Evolutionary conservation across 306 rosid species (phyloP).

Genomic region (Abrus pulchellus): DNA sequence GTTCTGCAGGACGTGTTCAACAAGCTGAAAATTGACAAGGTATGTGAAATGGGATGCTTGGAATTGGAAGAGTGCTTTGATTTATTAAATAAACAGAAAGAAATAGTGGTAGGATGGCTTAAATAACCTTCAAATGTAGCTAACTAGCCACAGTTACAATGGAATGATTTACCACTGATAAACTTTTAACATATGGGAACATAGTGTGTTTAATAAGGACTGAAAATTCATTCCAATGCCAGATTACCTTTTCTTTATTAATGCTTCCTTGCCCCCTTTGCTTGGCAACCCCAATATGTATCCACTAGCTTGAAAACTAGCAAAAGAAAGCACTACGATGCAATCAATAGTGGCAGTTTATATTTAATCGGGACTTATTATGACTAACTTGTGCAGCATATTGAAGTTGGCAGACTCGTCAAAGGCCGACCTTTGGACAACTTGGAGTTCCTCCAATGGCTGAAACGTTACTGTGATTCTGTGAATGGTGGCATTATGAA

Average conservation of each 20-base stretch:
- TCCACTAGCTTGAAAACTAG: conserved; percentile 34
- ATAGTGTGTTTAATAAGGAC: not conserved
- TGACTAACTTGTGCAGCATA: conserved; percentile 64
- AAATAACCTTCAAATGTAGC: not conserved
- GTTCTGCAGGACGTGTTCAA: conserved; percentile 91
- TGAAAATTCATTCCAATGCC: not conserved
- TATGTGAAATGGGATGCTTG: conserved; percentile 35
- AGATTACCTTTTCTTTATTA: not conserved
- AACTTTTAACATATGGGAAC: conserved; percentile 3
- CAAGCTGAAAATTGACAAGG: conserved; percentile 90
- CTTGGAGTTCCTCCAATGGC: conserved; percentile 97
- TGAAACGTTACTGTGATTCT: conserved; percentile 96
- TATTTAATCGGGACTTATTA: conserved; percentile 36
- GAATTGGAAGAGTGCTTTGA: conserved; percentile 2
- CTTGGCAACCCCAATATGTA: not conserved
- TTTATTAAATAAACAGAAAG: conserved; percentile 1
- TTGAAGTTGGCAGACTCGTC: conserved; percentile 96
- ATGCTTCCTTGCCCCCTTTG: conserved; percentile 3
- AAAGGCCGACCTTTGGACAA: conserved; percentile 97
- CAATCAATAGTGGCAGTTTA: not conserved
- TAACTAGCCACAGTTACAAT: not conserved
- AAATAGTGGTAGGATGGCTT: conserved; percentile 22
- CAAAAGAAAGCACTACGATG: conserved; percentile 13
- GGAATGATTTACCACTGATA: conserved; percentile 22
- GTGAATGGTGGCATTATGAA: conserved; percentile 96